These are phyloP conservation scores for Eimeria nieschulzi DNA, from an alignment of 169 alveolate species.

Conservation along the genomic window DNA sequence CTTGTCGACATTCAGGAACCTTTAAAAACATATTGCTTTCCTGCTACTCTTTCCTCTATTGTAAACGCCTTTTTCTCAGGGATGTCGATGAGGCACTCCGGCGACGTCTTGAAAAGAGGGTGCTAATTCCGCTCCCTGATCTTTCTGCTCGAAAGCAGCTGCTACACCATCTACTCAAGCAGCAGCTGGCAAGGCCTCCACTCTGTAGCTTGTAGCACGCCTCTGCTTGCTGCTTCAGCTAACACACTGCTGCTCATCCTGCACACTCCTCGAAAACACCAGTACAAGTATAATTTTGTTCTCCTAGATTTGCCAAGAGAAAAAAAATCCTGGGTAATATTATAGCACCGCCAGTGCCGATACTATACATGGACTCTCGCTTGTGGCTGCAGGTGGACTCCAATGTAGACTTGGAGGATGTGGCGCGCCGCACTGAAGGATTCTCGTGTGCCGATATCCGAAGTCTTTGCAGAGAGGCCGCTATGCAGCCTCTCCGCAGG, in stretches of 20 bases:
- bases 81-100: slow-evolving; percentile 95
- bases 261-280: neutral
- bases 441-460: slow-evolving; percentile 74
- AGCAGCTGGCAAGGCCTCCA: slow-evolving; percentile 17
- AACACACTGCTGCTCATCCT: neutral
- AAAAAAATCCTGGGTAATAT: slow-evolving; percentile 18
- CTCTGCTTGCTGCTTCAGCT: neutral
- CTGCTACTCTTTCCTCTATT: neutral
- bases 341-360: slow-evolving; percentile 9
- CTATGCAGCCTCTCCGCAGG: slow-evolving; percentile 73
- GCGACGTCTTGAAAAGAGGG: slow-evolving; percentile 93
- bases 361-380: neutral
- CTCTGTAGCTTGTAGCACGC: neutral
- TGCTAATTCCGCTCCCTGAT: slow-evolving; percentile 91
- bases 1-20: too few relatives aligned
- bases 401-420: slow-evolving; percentile 18
- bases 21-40: too few relatives aligned
- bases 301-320: slow-evolving; percentile 79
- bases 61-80: slow-evolving; percentile 85
- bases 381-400: slow-evolving; percentile 44
- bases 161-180: slow-evolving; percentile 34
- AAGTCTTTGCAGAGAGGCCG: slow-evolving; percentile 72
- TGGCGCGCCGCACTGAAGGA: slow-evolving; percentile 66
- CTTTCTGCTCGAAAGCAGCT: slow-evolving; percentile 14
- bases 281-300: neutral